Evolutionary conservation across 805 yeast species (phyloP).

Genomic region (Candida odintsovae): DNA sequence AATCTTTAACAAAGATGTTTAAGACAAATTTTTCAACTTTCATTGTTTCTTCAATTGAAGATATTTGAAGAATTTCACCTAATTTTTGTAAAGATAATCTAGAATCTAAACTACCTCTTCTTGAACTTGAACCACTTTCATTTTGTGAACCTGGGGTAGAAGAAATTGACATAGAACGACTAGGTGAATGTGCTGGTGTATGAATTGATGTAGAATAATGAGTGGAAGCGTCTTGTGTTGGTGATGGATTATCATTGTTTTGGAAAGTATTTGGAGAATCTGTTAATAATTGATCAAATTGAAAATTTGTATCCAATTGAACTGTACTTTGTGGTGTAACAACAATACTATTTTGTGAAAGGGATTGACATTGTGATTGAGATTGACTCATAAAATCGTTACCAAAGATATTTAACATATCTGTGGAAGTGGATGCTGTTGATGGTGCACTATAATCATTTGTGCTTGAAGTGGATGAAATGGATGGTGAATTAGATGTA

Average conservation of each 20-base stretch:
- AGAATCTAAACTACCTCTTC: slow-evolving; percentile 34
- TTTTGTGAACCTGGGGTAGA: not conserved
- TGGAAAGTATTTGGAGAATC: not conserved
- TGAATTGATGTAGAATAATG: not conserved
- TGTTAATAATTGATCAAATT: not conserved
- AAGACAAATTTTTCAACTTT: slow-evolving; percentile 49
- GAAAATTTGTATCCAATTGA: not conserved
- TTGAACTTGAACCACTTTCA: not conserved
- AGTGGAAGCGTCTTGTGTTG: not conserved
- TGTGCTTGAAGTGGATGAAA: not conserved
- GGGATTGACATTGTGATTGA: too few relatives aligned
- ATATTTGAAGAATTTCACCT: slow-evolving; percentile 43
- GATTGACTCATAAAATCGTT: not conserved
- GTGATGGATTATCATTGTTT: not conserved
- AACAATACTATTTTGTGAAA: too few relatives aligned
- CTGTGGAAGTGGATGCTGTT: not conserved
- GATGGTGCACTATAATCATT: not conserved
- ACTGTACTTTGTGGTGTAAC: not conserved
- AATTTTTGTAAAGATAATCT: slow-evolving; percentile 53
- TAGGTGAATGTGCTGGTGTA: slow-evolving; percentile 1
- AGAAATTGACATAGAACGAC: not conserved
- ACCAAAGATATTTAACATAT: not conserved
- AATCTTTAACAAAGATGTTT: slow-evolving; percentile 45
- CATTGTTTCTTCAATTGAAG: slow-evolving; percentile 48
- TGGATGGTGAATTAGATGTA: not conserved